Evolutionary conservation across 306 rosid genomes (phyloP).

Genomic region (Cicer yamashitae): DNA sequence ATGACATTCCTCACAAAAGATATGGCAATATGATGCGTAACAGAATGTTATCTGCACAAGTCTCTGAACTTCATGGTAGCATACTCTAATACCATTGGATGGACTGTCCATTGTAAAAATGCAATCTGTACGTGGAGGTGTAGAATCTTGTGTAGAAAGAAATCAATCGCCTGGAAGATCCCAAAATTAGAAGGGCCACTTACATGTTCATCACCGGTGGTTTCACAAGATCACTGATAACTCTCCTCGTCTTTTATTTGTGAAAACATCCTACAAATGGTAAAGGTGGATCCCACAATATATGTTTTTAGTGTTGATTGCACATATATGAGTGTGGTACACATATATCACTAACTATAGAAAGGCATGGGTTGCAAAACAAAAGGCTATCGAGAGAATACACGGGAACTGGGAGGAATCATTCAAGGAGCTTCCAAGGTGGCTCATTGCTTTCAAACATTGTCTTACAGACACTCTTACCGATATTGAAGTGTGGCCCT

Average conservation of each 20-base stretch:
- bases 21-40: background rate
- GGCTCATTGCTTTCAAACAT: background rate
- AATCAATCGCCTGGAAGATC: background rate
- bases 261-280: background rate
- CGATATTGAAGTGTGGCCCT: too few relatives aligned
- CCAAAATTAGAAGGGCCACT: background rate
- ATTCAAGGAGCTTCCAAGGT: background rate
- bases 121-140: background rate
- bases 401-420: background rate
- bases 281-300: background rate
- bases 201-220: background rate
- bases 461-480: too few relatives aligned
- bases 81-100: background rate
- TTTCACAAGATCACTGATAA: background rate
- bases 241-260: background rate
- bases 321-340: background rate
- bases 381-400: too few relatives aligned
- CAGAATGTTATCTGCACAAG: background rate
- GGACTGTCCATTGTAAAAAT: background rate
- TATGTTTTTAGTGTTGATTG: background rate
- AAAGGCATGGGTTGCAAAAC: too few relatives aligned
- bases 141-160: background rate
- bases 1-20: background rate
- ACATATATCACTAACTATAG: background rate
- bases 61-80: background rate